These are phyloP conservation scores for Knoxia roxburghii DNA, from an alignment of 257 asterid genomes.

Conservation along the genomic window DNA sequence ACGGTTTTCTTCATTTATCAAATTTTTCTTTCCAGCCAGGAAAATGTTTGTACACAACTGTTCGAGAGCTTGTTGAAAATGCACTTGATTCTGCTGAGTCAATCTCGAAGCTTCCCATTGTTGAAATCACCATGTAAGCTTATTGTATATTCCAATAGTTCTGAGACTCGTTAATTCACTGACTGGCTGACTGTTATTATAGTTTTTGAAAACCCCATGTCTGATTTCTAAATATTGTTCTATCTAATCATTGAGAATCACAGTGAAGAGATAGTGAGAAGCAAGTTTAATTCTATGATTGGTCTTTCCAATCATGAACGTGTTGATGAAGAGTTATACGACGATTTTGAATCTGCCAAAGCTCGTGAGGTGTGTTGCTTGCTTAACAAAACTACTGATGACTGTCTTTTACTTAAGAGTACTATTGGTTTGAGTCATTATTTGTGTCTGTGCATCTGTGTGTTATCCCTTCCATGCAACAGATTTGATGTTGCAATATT, in stretches of 20 bases:
- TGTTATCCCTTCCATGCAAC: background rate
- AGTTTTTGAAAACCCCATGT: background rate
- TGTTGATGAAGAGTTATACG: constrained; percentile 68
- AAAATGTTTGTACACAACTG: constrained; percentile 79
- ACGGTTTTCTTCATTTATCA: background rate
- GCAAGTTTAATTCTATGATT: constrained; percentile 73
- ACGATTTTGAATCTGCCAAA: constrained; percentile 80
- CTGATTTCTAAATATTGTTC: background rate
- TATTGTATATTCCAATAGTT: background rate
- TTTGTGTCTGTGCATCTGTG: too few species aligned
- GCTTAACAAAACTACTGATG: background rate
- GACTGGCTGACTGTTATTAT: background rate
- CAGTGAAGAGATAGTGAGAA: constrained; percentile 78
- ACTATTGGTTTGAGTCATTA: background rate
- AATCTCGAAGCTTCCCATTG: constrained; percentile 67
- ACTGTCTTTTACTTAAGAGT: background rate
- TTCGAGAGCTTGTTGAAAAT: constrained; percentile 91
- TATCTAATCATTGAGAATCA: constrained; percentile 8
- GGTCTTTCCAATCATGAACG: constrained; percentile 74
- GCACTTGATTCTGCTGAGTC: constrained; percentile 95
- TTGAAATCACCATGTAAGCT: constrained; percentile 75
- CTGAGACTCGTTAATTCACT: background rate
- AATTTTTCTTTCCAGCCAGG: constrained; percentile 59
- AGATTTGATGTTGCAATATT: background rate
- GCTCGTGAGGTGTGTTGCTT: constrained; percentile 59